Percentiles rank a stretch among this genome's conserved stretches.
These are phyloP conservation scores for Chlamydomonas incerta DNA, from an alignment of 139 green algal genomes.

Conservation along the genomic window DNA sequence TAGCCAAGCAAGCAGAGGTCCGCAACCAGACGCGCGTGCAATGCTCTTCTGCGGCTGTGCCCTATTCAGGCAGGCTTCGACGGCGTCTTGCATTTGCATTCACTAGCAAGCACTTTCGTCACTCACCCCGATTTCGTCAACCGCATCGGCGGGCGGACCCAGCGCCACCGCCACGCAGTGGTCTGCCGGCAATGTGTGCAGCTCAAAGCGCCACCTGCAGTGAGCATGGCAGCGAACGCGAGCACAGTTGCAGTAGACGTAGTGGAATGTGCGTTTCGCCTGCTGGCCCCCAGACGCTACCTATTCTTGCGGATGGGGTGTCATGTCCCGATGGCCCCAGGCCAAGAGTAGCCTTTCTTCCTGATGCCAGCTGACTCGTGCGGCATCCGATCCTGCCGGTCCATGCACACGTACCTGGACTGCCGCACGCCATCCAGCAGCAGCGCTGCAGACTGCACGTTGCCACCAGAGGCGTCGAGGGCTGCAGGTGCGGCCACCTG, in stretches of 20 bases:
- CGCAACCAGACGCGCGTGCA: too few species aligned
- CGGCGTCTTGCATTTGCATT: too few species aligned
- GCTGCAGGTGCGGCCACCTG: too few species aligned
- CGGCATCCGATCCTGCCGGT: too few species aligned
- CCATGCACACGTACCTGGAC: neutral
- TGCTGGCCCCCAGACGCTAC: too few species aligned
- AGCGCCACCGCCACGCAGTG: conserved; percentile 34
- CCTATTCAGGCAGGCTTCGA: too few species aligned
- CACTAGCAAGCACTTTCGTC: too few species aligned
- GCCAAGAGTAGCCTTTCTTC: too few species aligned
- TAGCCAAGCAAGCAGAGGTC: too few species aligned
- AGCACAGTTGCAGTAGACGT: neutral
- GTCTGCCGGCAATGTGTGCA: neutral
- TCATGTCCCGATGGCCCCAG: too few species aligned
- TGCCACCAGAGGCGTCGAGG: too few species aligned
- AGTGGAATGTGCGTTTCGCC: neutral
- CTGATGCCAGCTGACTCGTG: neutral
- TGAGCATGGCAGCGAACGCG: neutral
- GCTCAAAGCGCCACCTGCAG: conserved; percentile 19
- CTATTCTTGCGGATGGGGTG: neutral
- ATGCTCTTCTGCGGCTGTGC: too few species aligned
- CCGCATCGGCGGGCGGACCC: neutral
- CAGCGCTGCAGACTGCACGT: neutral
- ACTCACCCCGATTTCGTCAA: conserved; percentile 11
- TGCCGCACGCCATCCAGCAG: conserved; percentile 16